Percentiles rank a stretch among this genome's conserved stretches.
phyloP scores from a whole-genome alignment of 352 stramenopile genomes.

The Phytophthora quininea region DNA sequence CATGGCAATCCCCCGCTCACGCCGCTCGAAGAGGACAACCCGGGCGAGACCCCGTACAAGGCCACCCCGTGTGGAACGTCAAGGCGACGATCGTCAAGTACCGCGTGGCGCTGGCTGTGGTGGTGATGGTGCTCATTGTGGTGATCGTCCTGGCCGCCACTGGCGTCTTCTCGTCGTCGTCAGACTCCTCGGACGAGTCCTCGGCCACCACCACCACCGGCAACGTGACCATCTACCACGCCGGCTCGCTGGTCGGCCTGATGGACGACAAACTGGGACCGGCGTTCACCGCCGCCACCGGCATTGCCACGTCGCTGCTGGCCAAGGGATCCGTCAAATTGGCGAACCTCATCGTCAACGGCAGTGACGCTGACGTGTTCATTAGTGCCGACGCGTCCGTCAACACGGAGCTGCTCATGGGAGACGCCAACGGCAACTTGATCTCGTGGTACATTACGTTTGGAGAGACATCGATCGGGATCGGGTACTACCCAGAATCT shows the following conservation, averaged over 20 bases:
- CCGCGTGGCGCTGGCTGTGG: slow-evolving; percentile 27
- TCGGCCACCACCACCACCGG: slow-evolving; percentile 9
- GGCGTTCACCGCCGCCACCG: slow-evolving; percentile 36
- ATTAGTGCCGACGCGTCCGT: slow-evolving; percentile 41
- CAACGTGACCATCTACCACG: slow-evolving; percentile 44
- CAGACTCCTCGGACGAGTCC: slow-evolving; percentile 14
- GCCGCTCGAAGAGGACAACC: slow-evolving; percentile 14
- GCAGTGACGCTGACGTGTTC: slow-evolving; percentile 38
- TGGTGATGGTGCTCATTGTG: slow-evolving; percentile 30
- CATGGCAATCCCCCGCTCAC: slow-evolving; percentile 7
- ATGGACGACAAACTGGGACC: slow-evolving; percentile 35
- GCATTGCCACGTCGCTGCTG: slow-evolving; percentile 31
- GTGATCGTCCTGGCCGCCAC: slow-evolving; percentile 29
- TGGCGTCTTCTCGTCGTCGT: slow-evolving; percentile 32
- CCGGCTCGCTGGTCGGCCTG: slow-evolving; percentile 33
- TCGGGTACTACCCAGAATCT: slow-evolving; percentile 34
- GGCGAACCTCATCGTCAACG: slow-evolving; percentile 36
- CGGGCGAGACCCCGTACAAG: slow-evolving; percentile 36
- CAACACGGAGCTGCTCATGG: slow-evolving; percentile 39
- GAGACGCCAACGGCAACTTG: slow-evolving; percentile 31
- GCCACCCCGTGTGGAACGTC: slow-evolving; percentile 36
- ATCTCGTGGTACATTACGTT: slow-evolving; percentile 46
- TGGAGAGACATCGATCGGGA: slow-evolving; percentile 31
- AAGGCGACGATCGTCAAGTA: slow-evolving; percentile 43
- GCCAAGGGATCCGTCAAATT: slow-evolving; percentile 42